A percentile compares a stretch with the other conserved stretches of the same genome.
Evolutionary conservation across 2,329 filamentous ascomycete species (phyloP).

Genomic region (Elsinoe fawcettii): DNA sequence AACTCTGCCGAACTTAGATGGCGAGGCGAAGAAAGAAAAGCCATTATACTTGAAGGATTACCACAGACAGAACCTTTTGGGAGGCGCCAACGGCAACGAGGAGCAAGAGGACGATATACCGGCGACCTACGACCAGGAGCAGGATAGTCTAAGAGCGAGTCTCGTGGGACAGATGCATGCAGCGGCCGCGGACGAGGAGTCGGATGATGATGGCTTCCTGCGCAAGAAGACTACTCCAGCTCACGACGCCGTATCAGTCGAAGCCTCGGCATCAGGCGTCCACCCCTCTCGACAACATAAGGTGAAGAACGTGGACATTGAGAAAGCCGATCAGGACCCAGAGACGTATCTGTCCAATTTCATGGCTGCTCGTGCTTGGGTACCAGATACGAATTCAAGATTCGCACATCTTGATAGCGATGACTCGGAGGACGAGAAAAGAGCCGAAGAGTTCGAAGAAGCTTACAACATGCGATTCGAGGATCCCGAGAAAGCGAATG

Average conservation of each 20-base stretch:
- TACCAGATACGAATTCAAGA: constrained; percentile 56
- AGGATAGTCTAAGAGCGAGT: constrained; percentile 69
- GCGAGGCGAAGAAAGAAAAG: constrained; percentile 51
- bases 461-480: constrained; percentile 97
- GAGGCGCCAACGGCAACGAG: constrained; percentile 55
- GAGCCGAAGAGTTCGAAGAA: constrained; percentile 79
- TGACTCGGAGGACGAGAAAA: constrained; percentile 65
- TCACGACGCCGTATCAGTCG: background rate
- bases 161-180: constrained; percentile 76
- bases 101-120: constrained; percentile 41
- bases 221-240: constrained; percentile 57
- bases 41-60: constrained; percentile 83
- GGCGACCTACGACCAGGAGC: constrained; percentile 78
- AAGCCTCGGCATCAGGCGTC: background rate
- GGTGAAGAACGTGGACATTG: constrained; percentile 56
- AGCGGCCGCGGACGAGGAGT: constrained; percentile 41
- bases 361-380: constrained; percentile 85
- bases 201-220: constrained; percentile 60
- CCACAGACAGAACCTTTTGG: constrained; percentile 80
- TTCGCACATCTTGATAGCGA: constrained; percentile 88
- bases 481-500: constrained; percentile 79
- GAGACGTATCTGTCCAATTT: constrained; percentile 94
- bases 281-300: constrained; percentile 17
- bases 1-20: constrained; percentile 24
- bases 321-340: constrained; percentile 76